A percentile compares a stretch with the other conserved stretches of the same genome.
Conservation (phyloP, 257 asterid genomes). For the Forsythia suspensa region DNA sequence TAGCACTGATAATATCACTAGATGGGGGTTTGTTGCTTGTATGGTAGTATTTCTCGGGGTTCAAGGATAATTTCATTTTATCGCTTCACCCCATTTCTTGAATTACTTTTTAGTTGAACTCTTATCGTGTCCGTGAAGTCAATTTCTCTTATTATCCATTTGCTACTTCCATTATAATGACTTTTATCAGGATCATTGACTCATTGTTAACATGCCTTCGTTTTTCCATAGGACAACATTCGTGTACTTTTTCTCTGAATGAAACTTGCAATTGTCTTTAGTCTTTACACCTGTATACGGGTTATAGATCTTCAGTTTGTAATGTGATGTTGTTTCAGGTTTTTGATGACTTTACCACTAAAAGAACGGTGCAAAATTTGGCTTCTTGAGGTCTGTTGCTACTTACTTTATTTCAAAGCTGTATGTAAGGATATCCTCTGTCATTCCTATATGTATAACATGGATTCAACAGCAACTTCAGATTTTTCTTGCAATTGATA, state of each 20-base stretch:
- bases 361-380: constrained; percentile 66
- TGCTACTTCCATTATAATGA: constrained; percentile 5
- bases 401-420: constrained; percentile 10
- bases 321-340: constrained; percentile 50
- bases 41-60: constrained; percentile 1
- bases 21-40: neutral
- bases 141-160: constrained; percentile 4
- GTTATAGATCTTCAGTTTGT: constrained; percentile 13
- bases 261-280: neutral
- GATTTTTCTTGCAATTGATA: constrained; percentile 23
- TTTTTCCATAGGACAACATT: neutral
- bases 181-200: neutral
- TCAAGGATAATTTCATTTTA: constrained; percentile 4
- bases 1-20: constrained; percentile 10
- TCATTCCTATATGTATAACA: neutral
- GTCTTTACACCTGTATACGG: neutral
- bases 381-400: constrained; percentile 62
- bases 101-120: constrained; percentile 5
- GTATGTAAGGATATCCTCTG: neutral
- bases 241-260: neutral
- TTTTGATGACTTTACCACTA: constrained; percentile 55
- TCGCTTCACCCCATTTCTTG: constrained; percentile 15
- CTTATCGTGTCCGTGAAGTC: neutral
- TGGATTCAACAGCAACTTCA: neutral
- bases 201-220: constrained; percentile 6